Evolutionary conservation across 2,329 filamentous ascomycete species (phyloP).

Genomic region (Xylaria sp.): DNA sequence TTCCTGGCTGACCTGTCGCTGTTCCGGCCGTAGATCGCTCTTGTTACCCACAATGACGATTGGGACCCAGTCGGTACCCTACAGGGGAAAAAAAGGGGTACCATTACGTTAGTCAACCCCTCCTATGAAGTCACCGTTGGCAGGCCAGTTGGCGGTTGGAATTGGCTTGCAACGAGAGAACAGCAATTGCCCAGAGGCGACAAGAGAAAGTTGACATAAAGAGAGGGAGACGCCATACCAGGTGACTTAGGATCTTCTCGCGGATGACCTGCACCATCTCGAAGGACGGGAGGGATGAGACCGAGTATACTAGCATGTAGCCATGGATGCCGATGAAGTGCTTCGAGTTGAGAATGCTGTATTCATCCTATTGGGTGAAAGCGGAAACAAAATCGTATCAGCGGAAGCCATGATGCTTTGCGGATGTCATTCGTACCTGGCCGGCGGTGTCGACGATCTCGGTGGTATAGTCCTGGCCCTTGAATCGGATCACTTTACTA

Average conservation of each 20-base stretch:
- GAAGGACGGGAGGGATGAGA: conserved; percentile 91
- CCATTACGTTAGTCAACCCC: conserved; percentile 23
- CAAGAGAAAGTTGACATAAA: neutral
- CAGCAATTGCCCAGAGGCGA: neutral
- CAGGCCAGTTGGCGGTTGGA: conserved; percentile 7
- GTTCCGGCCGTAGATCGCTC: conserved; percentile 90
- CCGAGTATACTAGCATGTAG: conserved; percentile 99
- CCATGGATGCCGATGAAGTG: conserved; percentile 99
- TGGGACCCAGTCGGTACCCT: conserved; percentile 88
- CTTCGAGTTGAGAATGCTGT: conserved; percentile 97
- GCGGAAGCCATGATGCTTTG: neutral
- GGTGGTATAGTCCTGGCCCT: conserved; percentile 91
- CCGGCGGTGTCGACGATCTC: conserved; percentile 99
- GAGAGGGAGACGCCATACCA: conserved; percentile 67
- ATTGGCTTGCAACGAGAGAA: neutral
- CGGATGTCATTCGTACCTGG: conserved; percentile 68
- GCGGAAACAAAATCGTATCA: conserved; percentile 9
- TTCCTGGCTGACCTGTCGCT: conserved; percentile 88
- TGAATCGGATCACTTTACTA: conserved; percentile 92
- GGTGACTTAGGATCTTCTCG: conserved; percentile 96
- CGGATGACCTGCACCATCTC: conserved; percentile 97
- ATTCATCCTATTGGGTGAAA: conserved; percentile 78
- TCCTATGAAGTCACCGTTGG: conserved; percentile 19
- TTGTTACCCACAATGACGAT: conserved; percentile 98
- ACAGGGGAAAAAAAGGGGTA: neutral